These are phyloP conservation scores for Chenopodium berlandieri DNA, from an alignment of 148 eudicot genomes.

Conservation along the genomic window DNA sequence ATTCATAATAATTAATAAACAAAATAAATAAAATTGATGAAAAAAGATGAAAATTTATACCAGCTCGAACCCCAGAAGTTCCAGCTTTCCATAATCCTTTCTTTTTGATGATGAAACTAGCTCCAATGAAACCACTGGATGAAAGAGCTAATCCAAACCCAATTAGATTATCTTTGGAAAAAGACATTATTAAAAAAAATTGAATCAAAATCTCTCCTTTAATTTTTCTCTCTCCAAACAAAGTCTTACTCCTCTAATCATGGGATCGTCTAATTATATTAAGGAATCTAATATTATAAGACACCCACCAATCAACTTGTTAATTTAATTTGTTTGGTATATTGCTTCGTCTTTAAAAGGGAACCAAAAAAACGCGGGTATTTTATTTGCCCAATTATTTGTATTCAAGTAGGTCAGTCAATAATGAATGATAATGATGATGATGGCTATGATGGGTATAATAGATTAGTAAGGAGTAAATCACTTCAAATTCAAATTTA, in stretches of 20 bases:
- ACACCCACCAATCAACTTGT: neutral
- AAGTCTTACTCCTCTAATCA: neutral
- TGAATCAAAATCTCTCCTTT: neutral
- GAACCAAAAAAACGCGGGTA: slow-evolving; percentile 4
- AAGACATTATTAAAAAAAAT: slow-evolving; percentile 29
- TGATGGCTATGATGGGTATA: neutral
- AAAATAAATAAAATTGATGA: slow-evolving; percentile 3
- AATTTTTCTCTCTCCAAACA: too few relatives aligned
- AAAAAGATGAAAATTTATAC: slow-evolving; percentile 25
- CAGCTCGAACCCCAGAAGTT: slow-evolving; percentile 70
- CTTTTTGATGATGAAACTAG: slow-evolving; percentile 74
- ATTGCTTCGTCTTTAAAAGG: neutral
- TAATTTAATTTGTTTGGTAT: neutral
- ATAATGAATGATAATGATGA: neutral
- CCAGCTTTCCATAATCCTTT: slow-evolving; percentile 71
- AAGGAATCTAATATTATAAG: neutral
- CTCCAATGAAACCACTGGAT: slow-evolving; percentile 69
- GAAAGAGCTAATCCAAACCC: slow-evolving; percentile 60
- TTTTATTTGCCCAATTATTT: neutral
- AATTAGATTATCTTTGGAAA: slow-evolving; percentile 52
- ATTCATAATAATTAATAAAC: slow-evolving; percentile 8
- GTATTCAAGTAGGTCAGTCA: neutral
- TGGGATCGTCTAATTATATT: neutral
- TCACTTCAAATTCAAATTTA: neutral
- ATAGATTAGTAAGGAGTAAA: neutral